Evolutionary conservation across 2,329 filamentous ascomycete species (phyloP).

Genomic region (Ilyonectria mors-panacis): DNA sequence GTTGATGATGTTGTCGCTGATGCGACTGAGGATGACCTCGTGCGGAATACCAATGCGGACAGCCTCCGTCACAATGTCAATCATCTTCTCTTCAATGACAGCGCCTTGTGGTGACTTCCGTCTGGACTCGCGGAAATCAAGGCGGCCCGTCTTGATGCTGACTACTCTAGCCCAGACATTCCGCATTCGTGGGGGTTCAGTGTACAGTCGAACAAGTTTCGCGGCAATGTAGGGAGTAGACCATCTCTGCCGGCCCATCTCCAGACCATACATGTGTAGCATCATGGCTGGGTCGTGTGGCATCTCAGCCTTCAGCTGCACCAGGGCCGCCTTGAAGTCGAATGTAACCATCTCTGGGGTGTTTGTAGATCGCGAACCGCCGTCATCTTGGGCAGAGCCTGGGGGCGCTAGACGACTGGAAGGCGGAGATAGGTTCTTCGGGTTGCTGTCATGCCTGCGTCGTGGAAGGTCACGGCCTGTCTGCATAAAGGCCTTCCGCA

Average conservation of each 20-base stretch:
- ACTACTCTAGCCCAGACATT: constrained; percentile 89
- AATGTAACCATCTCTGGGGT: constrained; percentile 80
- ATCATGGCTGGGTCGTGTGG: constrained; percentile 92
- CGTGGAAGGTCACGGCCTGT: constrained; percentile 61
- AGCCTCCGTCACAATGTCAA: constrained; percentile 88
- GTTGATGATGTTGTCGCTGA: constrained; percentile 95
- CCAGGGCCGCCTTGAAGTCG: constrained; percentile 84
- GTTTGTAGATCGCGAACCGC: constrained; percentile 52
- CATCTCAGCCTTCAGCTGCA: constrained; percentile 92
- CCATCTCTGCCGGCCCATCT: constrained; percentile 90
- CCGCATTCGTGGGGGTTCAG: constrained; percentile 86
- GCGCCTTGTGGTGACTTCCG: constrained; percentile 74
- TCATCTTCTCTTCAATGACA: constrained; percentile 80
- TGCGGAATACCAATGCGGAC: constrained; percentile 92
- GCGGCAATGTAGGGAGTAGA: constrained; percentile 85
- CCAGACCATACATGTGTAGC: constrained; percentile 87
- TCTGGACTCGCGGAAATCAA: constrained; percentile 85
- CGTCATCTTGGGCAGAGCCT: constrained; percentile 50
- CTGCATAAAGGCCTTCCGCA: constrained; percentile 78
- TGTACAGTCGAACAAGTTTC: constrained; percentile 86
- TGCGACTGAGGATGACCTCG: constrained; percentile 88
- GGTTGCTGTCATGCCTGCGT: constrained; percentile 51
- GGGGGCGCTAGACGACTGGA: constrained; percentile 58
- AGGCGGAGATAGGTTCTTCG: constrained; percentile 37
- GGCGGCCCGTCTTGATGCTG: constrained; percentile 83